Evolutionary conservation across 805 yeast species (phyloP).

Genomic region (fission yeast (Schizosaccharomyces pombe)): DNA sequence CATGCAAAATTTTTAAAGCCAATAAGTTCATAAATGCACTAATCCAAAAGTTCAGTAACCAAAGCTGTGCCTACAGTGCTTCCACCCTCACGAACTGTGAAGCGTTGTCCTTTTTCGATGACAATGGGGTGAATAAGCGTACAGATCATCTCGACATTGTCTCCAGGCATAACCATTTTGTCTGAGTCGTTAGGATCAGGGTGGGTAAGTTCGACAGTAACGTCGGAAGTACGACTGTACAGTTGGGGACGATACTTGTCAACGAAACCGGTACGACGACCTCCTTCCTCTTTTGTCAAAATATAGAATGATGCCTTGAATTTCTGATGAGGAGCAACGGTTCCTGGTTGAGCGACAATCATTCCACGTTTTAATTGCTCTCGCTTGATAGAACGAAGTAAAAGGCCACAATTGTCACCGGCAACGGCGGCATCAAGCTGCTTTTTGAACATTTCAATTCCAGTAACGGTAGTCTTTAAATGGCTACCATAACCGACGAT

Average conservation of each 20-base stretch:
- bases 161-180: constrained; percentile 90
- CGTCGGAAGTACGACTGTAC: constrained; percentile 90
- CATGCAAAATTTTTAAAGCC: background rate
- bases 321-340: constrained; percentile 80
- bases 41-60: constrained; percentile 72
- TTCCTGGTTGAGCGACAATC: constrained; percentile 83
- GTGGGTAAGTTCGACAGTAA: constrained; percentile 21
- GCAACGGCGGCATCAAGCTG: constrained; percentile 94
- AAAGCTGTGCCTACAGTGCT: constrained; percentile 97
- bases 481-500: constrained; percentile 82
- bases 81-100: constrained; percentile 98
- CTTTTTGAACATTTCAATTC: constrained; percentile 98
- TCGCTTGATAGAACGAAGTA: constrained; percentile 94
- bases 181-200: constrained; percentile 32
- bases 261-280: constrained; percentile 93
- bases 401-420: constrained; percentile 96
- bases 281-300: constrained; percentile 93
- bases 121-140: constrained; percentile 80
- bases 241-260: constrained; percentile 95
- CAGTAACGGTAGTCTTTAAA: constrained; percentile 83
- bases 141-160: constrained; percentile 88
- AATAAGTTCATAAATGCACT: constrained; percentile 8
- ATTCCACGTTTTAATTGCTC: constrained; percentile 93
- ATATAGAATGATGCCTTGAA: constrained; percentile 83
- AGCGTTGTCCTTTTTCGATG: constrained; percentile 87